Evolutionary conservation across 805 yeast genomes (phyloP).

Genomic region (Saturnispora quitensis): DNA sequence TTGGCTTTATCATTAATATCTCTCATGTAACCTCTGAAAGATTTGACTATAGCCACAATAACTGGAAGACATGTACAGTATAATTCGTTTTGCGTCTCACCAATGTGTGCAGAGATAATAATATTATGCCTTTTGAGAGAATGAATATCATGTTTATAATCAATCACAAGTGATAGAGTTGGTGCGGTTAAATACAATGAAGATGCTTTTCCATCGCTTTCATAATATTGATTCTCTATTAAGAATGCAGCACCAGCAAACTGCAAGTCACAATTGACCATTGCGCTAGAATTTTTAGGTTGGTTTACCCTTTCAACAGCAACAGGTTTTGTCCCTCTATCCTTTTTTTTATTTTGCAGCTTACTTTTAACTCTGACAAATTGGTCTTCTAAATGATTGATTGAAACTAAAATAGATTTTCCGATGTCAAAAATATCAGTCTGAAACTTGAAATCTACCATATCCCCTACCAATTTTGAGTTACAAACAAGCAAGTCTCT

Average conservation of each 20-base stretch:
- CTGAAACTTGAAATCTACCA: constrained; percentile 54
- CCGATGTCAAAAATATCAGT: constrained; percentile 46
- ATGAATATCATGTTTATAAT: constrained; percentile 36
- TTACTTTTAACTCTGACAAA: constrained; percentile 13
- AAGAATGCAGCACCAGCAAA: constrained; percentile 65
- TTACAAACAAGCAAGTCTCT: constrained; percentile 26
- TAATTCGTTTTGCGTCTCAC: constrained; percentile 64
- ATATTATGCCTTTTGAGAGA: constrained; percentile 36
- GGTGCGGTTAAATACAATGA: constrained; percentile 68
- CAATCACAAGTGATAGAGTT: constrained; percentile 49
- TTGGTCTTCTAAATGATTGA: constrained; percentile 26
- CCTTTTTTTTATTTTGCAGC: not conserved
- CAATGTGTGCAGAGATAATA: constrained; percentile 46
- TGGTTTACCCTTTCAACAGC: not conserved
- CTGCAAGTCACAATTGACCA: constrained; percentile 42
- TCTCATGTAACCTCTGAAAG: constrained; percentile 40
- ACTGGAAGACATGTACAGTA: constrained; percentile 75
- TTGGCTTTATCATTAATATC: constrained; percentile 7
- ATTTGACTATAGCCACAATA: constrained; percentile 45
- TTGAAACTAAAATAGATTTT: constrained; percentile 44
- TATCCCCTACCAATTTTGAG: constrained; percentile 55
- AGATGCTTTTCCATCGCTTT: constrained; percentile 32
- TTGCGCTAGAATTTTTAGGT: constrained; percentile 10
- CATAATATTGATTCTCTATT: constrained; percentile 38
- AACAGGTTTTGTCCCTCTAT: not conserved